Conservation (phyloP, 2,329 filamentous ascomycete species). For the Trichophyton schoenleinii region DNA sequence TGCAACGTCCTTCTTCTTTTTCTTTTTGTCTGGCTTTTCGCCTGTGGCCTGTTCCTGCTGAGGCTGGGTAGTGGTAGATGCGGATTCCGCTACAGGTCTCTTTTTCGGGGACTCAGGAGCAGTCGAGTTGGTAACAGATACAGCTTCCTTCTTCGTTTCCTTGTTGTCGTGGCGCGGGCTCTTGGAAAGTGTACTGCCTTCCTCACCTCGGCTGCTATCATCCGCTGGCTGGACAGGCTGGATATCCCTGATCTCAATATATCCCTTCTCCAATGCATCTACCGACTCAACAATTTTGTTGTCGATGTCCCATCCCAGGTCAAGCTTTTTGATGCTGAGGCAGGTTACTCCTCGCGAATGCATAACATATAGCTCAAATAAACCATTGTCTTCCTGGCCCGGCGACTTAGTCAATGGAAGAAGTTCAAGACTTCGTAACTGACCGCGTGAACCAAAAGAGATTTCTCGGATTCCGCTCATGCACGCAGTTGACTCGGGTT, state of each 20-base stretch:
- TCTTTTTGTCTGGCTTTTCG: slow-evolving; percentile 57
- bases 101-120: slow-evolving; percentile 30
- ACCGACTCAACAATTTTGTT: slow-evolving; percentile 73
- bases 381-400: slow-evolving; percentile 49
- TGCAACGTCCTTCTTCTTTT: slow-evolving; percentile 48
- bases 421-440: slow-evolving; percentile 81
- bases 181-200: slow-evolving; percentile 25
- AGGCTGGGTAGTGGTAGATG: neutral
- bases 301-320: slow-evolving; percentile 82
- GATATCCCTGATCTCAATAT: slow-evolving; percentile 63
- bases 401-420: slow-evolving; percentile 50
- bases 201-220: slow-evolving; percentile 36
- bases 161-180: slow-evolving; percentile 15
- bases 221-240: slow-evolving; percentile 37
- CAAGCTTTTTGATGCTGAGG: slow-evolving; percentile 69
- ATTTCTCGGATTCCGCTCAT: slow-evolving; percentile 95
- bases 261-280: slow-evolving; percentile 60
- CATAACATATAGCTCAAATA: slow-evolving; percentile 95
- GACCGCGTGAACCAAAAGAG: slow-evolving; percentile 74
- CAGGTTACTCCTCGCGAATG: slow-evolving; percentile 95
- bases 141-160: slow-evolving; percentile 23
- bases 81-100: slow-evolving; percentile 25
- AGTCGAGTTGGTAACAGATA: slow-evolving; percentile 16
- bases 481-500: slow-evolving; percentile 88
- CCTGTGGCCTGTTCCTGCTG: slow-evolving; percentile 20